Base-by-base conservation (phyloP, 2,329 filamentous ascomycete species). In the Aspergillus fumigatiaffinis region DNA sequence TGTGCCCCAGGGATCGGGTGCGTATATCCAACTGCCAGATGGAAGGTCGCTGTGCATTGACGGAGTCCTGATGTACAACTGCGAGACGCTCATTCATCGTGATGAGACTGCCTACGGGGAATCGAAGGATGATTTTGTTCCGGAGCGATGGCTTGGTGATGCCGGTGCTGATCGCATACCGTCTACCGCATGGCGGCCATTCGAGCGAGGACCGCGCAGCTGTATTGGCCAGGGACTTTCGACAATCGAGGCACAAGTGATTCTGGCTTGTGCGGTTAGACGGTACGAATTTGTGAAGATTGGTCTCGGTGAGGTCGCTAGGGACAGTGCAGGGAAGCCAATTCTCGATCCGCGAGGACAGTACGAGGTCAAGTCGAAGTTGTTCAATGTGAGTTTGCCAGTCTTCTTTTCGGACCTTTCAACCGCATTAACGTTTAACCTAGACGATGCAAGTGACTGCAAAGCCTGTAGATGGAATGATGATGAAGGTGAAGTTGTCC, bases 151-250 rank as follows among this genome's bases (percentile, higher is more conserved):
- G 57, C 68, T 62, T 4, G 32, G 32, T 17, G 14, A 35, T 3
- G 1, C 5, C 0, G 32, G 32, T 35, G 32, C 32, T 35, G 5
- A 17, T 51, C 23, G 48, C 44, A 54, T 60, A 55, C 52, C 59
- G 10, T 72, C 74, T 20, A 71, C 73, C 46, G 80, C 79, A 1
- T 81, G 74, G 73, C 69, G 79, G 10, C 72, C 77, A 0, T 82
- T 82, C 63, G 77, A 78, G 53, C 74, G 76, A 49, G 78, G 79
- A 1, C 71, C 73, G 1, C 67, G 79, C 5, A 77, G 74, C 26
- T 82, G 80, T 60, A 73, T 82, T 17, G 80, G 80, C 2, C 76
- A 80, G 59, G 74, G 77, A 42, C 66, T 82, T 17, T 79, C 79
- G 0, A 74, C 78, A 63, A 69, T 80, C 21, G 77, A 81, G 63